phyloP scores from a whole-genome alignment of 2,329 filamentous ascomycete species.

The Neonectria magnoliae region DNA sequence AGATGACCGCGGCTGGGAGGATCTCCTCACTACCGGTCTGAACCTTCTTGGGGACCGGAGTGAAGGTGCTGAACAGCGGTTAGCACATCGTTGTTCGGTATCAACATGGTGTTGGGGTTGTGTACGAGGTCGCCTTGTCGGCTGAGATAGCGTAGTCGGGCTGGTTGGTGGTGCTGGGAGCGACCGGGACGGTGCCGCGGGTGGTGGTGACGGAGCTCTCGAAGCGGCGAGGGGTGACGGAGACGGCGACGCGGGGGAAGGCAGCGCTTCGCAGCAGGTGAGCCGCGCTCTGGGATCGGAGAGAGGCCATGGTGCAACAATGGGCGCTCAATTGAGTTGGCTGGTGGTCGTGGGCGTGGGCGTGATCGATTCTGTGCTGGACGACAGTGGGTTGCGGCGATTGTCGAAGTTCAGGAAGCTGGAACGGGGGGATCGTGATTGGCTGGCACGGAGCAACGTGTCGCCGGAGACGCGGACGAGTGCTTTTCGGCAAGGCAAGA shows the following conservation, averaged over 20 bases:
- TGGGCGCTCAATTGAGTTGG: conserved; percentile 40
- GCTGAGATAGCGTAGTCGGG: conserved; percentile 83
- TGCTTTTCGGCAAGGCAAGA: conserved; percentile 58
- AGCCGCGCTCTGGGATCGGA: conserved; percentile 66
- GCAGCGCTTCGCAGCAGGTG: conserved; percentile 61
- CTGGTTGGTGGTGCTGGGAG: conserved; percentile 65
- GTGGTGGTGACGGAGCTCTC: conserved; percentile 62
- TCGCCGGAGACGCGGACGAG: conserved; percentile 53
- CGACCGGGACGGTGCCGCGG: conserved; percentile 50
- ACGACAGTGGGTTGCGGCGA: conserved; percentile 43
- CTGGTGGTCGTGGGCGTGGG: conserved; percentile 15
- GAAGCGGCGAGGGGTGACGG: conserved; percentile 62
- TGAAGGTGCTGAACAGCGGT: conserved; percentile 74
- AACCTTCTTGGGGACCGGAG: conserved; percentile 86
- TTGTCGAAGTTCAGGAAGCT: conserved; percentile 44
- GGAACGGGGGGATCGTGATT: conserved; percentile 51
- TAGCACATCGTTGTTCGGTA: conserved; percentile 25
- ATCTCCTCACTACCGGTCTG: conserved; percentile 90
- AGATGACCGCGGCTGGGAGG: conserved; percentile 85
- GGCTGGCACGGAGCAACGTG: conserved; percentile 54
- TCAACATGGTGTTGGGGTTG: conserved; percentile 9
- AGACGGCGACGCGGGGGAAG: conserved; percentile 49
- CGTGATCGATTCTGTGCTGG: conserved; percentile 34
- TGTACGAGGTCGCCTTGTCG: conserved; percentile 91
- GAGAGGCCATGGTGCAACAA: conserved; percentile 68